Evolutionary conservation across 495 filamentous ascomycete species (phyloP), one percentile per base, ranked within the genome.

Genomic region (Hapsidospora chrysogenum): DNA sequence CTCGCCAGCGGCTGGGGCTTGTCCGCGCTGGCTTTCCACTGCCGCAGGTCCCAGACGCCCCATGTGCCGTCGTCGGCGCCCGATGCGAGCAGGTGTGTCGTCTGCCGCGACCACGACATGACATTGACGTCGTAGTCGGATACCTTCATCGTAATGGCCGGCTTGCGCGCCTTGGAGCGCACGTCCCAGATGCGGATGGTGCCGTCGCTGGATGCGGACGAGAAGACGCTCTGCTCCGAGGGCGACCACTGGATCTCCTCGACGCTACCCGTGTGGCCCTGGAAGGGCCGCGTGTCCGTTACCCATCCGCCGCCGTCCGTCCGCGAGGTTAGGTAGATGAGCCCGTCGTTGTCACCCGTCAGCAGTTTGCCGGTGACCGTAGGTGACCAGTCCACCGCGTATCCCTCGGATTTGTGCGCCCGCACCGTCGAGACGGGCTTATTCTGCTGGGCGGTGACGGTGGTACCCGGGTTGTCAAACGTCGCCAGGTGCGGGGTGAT

Each of bases 211-310:
- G 85, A 85, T 7, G 83, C 86, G 3, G 85, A 92, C 0, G 86
- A 81, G 47, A 96, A 95, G 9, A 96, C 87, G 40, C 83, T 83
- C 31, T 68, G 70, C 59, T 97, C 89, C 32, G 74, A 79, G 0
- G 89, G 89, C 16, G 79, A 86, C 89, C 89, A 97, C 50, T 95
- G 89, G 21, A 97, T 60, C 49, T 97, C 89, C 58, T 97, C 89
- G 14, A 97, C 74, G 27, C 80, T 85, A 29, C 76, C 75, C 3
- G 66, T 66, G 60, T 96, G 89, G 17, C 84, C 85, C 9, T 67
- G 73, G 54, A 86, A 87, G 4, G 85, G 70, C 17, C 78, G 66
- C 0, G 66, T 77, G 46, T 87, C 82, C 5, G 82, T 85, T 3
- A 81, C 78, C 72, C 83, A 94, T 31, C 77, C 78, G 17, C 85